Base-by-base conservation (phyloP, 2,329 filamentous ascomycete species). In the Lecanicillium sp. region DNA sequence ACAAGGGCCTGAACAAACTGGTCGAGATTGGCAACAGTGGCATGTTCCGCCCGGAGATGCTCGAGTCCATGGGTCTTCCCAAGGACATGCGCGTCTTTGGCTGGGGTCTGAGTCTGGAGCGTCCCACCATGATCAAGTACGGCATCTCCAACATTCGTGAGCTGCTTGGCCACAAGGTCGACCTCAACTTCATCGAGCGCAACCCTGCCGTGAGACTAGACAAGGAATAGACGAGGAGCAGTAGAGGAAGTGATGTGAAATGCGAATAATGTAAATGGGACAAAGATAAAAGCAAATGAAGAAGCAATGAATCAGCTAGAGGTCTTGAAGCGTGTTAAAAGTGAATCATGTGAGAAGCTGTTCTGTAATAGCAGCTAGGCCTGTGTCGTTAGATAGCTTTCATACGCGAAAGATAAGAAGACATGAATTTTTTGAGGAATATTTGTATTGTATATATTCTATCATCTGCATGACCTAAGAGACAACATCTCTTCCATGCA, bases 11-110 rank as follows among this genome's bases (percentile, higher is more conserved):
- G 36, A 78, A 78, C 54, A 94, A 94, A 70, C 83, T 94, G 68
- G 87, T 97, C 18, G 92, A 97, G 68, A 97, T 97, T 58, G 92
- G 92, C 44, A 97, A 98, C 69, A 90, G 84, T 52, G 92, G 92
- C 47, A 97, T 98, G 89, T 98, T 98, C 79, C 76, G 92, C 49
- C 89, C 92, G 2, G 92, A 98, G 66, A 96, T 97, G 90, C 64
- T 96, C 55, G 84, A 95, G 65, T 72, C 88, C 5, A 95, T 96
- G 89, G 90, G 90, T 25, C 64, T 97, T 55, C 89, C 89, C 17
- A 87, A 82, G 65, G 85, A 95, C 55, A 79, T 97, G 79, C 73
- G 85, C 46, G 89, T 96, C 9, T 97, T 95, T 58, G 92, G 92
- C 25, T 97, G 88, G 75, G 92, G 92, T 28, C 66, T 98, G 57